phyloP scores from a whole-genome alignment of 345 rosid genomes.

The Microcos paniculata region DNA sequence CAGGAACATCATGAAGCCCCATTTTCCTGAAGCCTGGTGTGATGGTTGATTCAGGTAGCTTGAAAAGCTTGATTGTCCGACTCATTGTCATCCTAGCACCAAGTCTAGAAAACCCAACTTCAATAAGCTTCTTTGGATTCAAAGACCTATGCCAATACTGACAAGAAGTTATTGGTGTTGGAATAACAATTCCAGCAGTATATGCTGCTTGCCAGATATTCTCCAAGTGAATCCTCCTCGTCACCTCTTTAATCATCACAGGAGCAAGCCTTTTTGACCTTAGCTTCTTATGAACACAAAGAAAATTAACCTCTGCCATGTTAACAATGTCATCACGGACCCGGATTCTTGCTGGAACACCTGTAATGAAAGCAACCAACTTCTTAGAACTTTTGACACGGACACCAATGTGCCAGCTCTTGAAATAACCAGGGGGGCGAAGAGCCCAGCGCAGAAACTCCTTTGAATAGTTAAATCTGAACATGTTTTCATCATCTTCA shows the following conservation, averaged over 20 bases:
- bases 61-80: constrained; percentile 80
- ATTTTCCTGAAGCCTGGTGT: constrained; percentile 89
- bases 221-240: constrained; percentile 89
- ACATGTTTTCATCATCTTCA: constrained; percentile 96
- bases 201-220: constrained; percentile 96
- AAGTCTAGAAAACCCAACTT: constrained; percentile 91
- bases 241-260: constrained; percentile 94
- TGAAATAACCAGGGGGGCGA: constrained; percentile 74
- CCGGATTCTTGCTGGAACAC: constrained; percentile 85
- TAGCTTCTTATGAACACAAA: constrained; percentile 94
- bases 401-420: constrained; percentile 92
- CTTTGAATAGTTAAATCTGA: constrained; percentile 89
- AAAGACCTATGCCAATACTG: constrained; percentile 97
- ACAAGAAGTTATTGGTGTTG: constrained; percentile 81
- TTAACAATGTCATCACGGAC: constrained; percentile 64
- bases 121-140: constrained; percentile 94
- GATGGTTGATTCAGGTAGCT: constrained; percentile 61
- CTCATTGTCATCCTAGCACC: constrained; percentile 97
- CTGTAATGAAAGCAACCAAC: constrained; percentile 87
- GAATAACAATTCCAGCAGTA: constrained; percentile 90
- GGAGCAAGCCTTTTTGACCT: constrained; percentile 94
- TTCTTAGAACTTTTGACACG: constrained; percentile 75
- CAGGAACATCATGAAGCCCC: constrained; percentile 83
- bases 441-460: constrained; percentile 91
- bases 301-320: constrained; percentile 92